Evolutionary conservation across 192 early-diverging fungal species (phyloP).

Genomic region (Coemansia sp.): DNA sequence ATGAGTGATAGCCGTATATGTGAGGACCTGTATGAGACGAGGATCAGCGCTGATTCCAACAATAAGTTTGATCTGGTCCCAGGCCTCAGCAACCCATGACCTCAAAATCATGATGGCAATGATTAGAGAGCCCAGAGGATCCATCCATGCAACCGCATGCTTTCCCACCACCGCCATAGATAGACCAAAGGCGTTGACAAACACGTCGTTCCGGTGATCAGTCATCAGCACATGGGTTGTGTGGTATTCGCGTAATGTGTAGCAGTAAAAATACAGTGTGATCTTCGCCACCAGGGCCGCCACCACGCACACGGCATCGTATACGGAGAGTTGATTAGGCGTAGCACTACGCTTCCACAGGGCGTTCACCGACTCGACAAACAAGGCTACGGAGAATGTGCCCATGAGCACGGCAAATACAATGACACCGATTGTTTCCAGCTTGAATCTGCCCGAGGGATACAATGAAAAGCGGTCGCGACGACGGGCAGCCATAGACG

Average conservation of each 20-base stretch:
- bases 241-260: constrained; percentile 59
- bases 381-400: constrained; percentile 69
- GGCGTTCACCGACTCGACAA: constrained; percentile 68
- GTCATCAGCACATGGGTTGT: constrained; percentile 65
- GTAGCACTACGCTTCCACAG: constrained; percentile 52
- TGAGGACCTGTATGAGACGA: constrained; percentile 76
- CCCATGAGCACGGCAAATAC: constrained; percentile 80
- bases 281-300: constrained; percentile 66
- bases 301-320: constrained; percentile 60
- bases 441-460: constrained; percentile 73
- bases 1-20: constrained; percentile 84
- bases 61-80: constrained; percentile 77
- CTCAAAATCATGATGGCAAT: constrained; percentile 70
- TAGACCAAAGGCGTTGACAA: constrained; percentile 74
- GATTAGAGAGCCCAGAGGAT: constrained; percentile 70
- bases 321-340: constrained; percentile 50
- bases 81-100: constrained; percentile 68
- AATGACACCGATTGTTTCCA: constrained; percentile 80
- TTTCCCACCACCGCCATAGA: constrained; percentile 65
- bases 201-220: constrained; percentile 78
- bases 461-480: constrained; percentile 67
- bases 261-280: constrained; percentile 71
- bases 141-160: constrained; percentile 68
- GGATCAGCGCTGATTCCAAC: constrained; percentile 82
- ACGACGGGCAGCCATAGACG: constrained; percentile 62